These are phyloP conservation scores for Cucumis sativus DNA, from an alignment of 306 rosid species.

Conservation along the genomic window Cucumber_9930_V3 NC_026660.2:15296501-15297000, in stretches of 20 bases:
- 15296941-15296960: neutral
- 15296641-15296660: neutral
- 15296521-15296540: too few relatives aligned
- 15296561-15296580: neutral
- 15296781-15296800: neutral
- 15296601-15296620: neutral
- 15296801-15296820: neutral
- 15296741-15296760: neutral
- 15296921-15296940: neutral
- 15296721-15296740: neutral
- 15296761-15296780: neutral
- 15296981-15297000: neutral
- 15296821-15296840: neutral
- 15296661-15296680: neutral
- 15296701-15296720: neutral
- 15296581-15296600: neutral
- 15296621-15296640: neutral
- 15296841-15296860: neutral
- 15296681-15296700: neutral
- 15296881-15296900: neutral
- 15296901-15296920: neutral
- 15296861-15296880: neutral
- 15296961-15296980: neutral
- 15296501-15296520: too few relatives aligned
- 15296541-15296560: too few relatives aligned